Evolutionary conservation across 257 asterid genomes (phyloP).

Genomic region (Schizonepeta tenuifolia): DNA sequence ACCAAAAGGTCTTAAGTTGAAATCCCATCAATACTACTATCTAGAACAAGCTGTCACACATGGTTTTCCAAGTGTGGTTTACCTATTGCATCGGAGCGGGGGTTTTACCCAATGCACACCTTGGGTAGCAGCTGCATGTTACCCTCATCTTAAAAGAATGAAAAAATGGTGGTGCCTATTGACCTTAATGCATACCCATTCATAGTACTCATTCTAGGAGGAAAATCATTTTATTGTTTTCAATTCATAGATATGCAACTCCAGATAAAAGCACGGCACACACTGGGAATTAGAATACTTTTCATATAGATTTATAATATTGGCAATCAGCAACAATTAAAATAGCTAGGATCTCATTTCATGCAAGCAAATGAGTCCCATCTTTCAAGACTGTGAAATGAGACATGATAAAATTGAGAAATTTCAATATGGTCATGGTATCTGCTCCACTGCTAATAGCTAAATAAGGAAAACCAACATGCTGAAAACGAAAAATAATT

Average conservation of each 20-base stretch:
- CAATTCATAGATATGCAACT: not conserved
- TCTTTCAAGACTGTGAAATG: not conserved
- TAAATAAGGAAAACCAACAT: slow-evolving; percentile 6
- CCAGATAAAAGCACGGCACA: not conserved
- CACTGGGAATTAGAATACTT: not conserved
- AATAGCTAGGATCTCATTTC: not conserved
- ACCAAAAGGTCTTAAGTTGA: no score
- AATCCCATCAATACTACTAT: no score
- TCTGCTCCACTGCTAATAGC: not conserved
- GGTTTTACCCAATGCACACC: no score
- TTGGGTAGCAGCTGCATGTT: no score
- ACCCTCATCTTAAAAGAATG: no score
- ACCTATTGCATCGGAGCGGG: no score
- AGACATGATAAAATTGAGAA: not conserved
- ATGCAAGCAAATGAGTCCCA: not conserved
- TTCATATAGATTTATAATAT: not conserved
- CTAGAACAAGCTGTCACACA: no score
- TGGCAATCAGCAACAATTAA: not conserved
- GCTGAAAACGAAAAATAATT: slow-evolving; percentile 5
- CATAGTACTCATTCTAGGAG: not conserved
- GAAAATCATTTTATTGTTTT: not conserved
- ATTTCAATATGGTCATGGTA: not conserved
- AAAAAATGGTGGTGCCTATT: not conserved
- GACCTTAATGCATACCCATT: not conserved
- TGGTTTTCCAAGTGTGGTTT: no score